These are phyloP conservation scores for Plectosphaerella plurivora DNA, from an alignment of 2,329 filamentous ascomycete species.

Conservation along the genomic window DNA sequence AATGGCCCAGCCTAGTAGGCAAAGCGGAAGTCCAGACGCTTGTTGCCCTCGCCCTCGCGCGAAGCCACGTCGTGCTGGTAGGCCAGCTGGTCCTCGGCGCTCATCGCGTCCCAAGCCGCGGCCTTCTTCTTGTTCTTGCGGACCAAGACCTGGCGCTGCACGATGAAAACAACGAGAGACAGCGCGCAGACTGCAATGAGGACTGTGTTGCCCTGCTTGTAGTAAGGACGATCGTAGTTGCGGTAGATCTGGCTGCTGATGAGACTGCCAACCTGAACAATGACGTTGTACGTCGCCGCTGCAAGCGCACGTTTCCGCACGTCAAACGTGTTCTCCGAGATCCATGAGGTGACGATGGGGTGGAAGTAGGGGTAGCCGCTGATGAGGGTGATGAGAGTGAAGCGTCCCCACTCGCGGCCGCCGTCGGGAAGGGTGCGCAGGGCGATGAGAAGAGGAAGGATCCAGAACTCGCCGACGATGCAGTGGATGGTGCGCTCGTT, in stretches of 20 bases:
- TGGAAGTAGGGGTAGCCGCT: slow-evolving; percentile 56
- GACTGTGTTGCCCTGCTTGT: slow-evolving; percentile 53
- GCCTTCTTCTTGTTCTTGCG: slow-evolving; percentile 45
- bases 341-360: slow-evolving; percentile 47
- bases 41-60: slow-evolving; percentile 43
- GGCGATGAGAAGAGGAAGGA: slow-evolving; percentile 45
- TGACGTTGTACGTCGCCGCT: slow-evolving; percentile 42
- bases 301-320: slow-evolving; percentile 45
- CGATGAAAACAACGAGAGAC: slow-evolving; percentile 43
- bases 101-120: slow-evolving; percentile 39
- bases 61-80: slow-evolving; percentile 41
- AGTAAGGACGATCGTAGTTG: slow-evolving; percentile 47
- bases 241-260: slow-evolving; percentile 45
- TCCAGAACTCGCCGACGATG: slow-evolving; percentile 47
- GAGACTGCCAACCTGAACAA: slow-evolving; percentile 40
- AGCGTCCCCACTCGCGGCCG: slow-evolving; percentile 47
- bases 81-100: slow-evolving; percentile 32
- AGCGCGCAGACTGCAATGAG: slow-evolving; percentile 48
- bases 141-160: slow-evolving; percentile 38
- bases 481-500: slow-evolving; percentile 51
- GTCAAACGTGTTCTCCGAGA: slow-evolving; percentile 43
- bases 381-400: slow-evolving; percentile 45
- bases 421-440: slow-evolving; percentile 43
- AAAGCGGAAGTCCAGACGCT: slow-evolving; percentile 47
- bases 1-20: slow-evolving; percentile 27